Conservation (phyloP, 331 rosid genomes). For the Erythrophleum ivorense region DNA sequence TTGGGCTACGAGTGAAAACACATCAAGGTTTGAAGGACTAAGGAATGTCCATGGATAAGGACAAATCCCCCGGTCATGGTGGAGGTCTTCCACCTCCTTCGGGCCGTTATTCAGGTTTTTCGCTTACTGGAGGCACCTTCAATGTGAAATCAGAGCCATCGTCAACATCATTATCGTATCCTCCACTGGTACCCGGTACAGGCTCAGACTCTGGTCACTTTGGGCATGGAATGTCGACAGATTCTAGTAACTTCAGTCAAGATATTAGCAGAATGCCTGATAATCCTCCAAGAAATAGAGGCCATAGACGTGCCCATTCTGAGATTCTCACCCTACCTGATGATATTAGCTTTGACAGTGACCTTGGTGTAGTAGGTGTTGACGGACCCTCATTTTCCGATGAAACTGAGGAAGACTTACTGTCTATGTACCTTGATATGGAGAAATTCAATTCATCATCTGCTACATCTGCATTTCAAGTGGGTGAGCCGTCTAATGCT, state of each 20-base stretch:
- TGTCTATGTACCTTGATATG: constrained; percentile 95
- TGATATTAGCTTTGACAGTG: constrained; percentile 93
- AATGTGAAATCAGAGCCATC: constrained; percentile 76
- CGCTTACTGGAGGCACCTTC: constrained; percentile 55
- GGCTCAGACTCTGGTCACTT: constrained; percentile 59
- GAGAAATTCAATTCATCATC: constrained; percentile 91
- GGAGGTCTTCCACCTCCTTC: constrained; percentile 79
- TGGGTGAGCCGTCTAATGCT: constrained; percentile 70
- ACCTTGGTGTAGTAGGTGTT: constrained; percentile 90
- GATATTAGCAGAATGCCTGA: constrained; percentile 95
- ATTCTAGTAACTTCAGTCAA: constrained; percentile 77
- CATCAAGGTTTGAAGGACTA: constrained; percentile 27
- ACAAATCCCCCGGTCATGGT: constrained; percentile 63
- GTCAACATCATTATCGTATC: constrained; percentile 50
- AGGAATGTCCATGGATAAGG: constrained; percentile 69
- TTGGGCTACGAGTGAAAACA: constrained; percentile 40
- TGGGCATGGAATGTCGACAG: constrained; percentile 59
- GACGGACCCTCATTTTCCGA: constrained; percentile 92
- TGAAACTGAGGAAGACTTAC: constrained; percentile 92
- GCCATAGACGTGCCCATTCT: constrained; percentile 94
- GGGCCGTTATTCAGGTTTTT: constrained; percentile 65
- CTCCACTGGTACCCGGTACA: constrained; percentile 64
- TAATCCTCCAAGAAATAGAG: constrained; percentile 80
- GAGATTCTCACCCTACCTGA: constrained; percentile 91
- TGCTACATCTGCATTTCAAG: constrained; percentile 71